These are phyloP conservation scores for Darksidea phi DNA, from an alignment of 495 filamentous ascomycete genomes.

Conservation along the genomic window DNA sequence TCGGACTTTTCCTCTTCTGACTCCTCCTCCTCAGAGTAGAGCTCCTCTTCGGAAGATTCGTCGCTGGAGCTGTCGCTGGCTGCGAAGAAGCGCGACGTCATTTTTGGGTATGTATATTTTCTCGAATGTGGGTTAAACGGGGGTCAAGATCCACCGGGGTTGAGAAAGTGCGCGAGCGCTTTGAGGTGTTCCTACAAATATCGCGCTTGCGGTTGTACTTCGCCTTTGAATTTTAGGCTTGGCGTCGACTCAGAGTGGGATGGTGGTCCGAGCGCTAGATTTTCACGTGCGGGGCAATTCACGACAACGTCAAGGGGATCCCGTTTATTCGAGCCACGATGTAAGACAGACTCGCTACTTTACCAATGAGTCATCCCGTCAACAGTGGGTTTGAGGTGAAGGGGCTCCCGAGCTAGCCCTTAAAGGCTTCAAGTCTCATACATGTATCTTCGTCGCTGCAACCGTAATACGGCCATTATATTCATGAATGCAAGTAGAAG, in stretches of 20 bases:
- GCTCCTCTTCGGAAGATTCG: constrained; percentile 85
- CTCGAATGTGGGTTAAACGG: background rate
- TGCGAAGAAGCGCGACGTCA: constrained; percentile 96
- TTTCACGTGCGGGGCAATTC: constrained; percentile 28
- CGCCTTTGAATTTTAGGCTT: constrained; percentile 7
- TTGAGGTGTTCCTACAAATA: background rate
- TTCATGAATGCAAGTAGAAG: background rate
- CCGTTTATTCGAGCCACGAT: background rate
- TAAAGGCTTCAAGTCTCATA: too few relatives aligned
- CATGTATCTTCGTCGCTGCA: too few relatives aligned
- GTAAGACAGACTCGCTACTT: too few relatives aligned
- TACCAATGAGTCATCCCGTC: too few relatives aligned
- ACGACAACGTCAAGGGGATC: background rate
- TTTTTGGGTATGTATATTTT: constrained; percentile 30
- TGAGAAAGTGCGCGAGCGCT: background rate
- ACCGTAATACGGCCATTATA: background rate
- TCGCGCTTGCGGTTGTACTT: background rate
- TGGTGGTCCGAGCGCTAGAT: constrained; percentile 10
- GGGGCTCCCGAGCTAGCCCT: too few relatives aligned
- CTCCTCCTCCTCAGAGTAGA: constrained; percentile 70
- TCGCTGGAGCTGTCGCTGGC: constrained; percentile 84
- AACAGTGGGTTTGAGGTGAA: too few relatives aligned
- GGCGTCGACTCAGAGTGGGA: background rate
- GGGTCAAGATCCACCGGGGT: background rate
- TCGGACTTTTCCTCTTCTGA: constrained; percentile 51